Conservation (phyloP, 73 alveolate species). For the Tetrahymena borealis region DNA sequence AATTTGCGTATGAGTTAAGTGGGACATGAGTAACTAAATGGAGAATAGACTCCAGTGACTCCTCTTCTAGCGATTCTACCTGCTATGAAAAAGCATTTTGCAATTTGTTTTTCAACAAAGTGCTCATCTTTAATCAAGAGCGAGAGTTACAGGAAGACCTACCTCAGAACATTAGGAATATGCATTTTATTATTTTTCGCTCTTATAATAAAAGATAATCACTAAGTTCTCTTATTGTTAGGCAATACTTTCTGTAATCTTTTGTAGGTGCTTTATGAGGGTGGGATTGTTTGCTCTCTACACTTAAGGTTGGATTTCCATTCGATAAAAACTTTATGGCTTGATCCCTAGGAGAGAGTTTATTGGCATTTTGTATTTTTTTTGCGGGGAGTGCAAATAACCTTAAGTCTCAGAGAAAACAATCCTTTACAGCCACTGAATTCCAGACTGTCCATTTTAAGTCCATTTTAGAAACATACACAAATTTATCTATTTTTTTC, state of each 20-base stretch:
- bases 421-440: background rate
- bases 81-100: background rate
- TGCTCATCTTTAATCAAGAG: background rate
- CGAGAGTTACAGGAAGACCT: background rate
- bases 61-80: background rate
- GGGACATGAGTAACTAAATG: background rate
- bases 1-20: background rate
- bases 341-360: slow-evolving; percentile 2
- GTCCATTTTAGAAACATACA: background rate
- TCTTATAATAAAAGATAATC: background rate
- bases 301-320: slow-evolving; percentile 1
- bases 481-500: background rate
- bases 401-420: background rate
- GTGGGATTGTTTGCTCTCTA: background rate
- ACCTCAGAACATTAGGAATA: background rate
- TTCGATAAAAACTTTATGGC: background rate
- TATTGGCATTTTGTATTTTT: background rate
- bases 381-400: slow-evolving; percentile 1
- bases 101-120: background rate
- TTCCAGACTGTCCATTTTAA: background rate
- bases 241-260: background rate
- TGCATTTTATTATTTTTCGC: background rate
- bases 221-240: background rate
- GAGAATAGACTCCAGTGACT: background rate
- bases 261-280: background rate